phyloP scores from a whole-genome alignment of 2,329 filamentous ascomycete species.

The Aspergillus alliaceus region DNA sequence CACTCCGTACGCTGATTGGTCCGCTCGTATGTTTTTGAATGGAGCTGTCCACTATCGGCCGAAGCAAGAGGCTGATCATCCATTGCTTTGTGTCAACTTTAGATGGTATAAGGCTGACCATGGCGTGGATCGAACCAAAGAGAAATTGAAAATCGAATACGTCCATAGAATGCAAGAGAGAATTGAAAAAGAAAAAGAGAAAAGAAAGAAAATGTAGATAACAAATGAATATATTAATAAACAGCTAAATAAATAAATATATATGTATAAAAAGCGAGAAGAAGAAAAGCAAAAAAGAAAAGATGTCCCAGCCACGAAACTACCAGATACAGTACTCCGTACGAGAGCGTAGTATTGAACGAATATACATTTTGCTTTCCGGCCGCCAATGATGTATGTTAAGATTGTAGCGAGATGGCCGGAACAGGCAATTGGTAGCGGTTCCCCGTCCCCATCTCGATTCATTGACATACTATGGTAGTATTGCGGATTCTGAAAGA shows the following conservation, averaged over 20 bases:
- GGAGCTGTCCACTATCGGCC: background rate
- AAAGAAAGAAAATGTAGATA: too few relatives aligned
- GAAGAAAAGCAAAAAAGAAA: background rate
- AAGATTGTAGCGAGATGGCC: background rate
- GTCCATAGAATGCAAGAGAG: background rate
- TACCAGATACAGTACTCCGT: too few relatives aligned
- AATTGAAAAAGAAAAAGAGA: background rate
- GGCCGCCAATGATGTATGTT: background rate
- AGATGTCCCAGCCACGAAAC: too few relatives aligned
- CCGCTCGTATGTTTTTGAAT: background rate
- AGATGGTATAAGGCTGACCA: constrained; percentile 3
- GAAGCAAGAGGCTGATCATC: background rate
- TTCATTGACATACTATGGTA: too few relatives aligned
- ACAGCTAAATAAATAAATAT: too few relatives aligned
- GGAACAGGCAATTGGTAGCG: background rate
- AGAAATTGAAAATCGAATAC: too few relatives aligned
- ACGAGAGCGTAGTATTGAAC: background rate
- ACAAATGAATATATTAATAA: too few relatives aligned
- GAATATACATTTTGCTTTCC: background rate
- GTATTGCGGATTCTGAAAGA: background rate
- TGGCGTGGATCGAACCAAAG: too few relatives aligned
- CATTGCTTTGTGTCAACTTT: background rate
- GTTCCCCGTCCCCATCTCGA: background rate
- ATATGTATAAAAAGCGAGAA: too few relatives aligned
- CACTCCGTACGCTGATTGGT: background rate